phyloP scores from a whole-genome alignment of 345 rosid species.

The Camelina hispida region DNA sequence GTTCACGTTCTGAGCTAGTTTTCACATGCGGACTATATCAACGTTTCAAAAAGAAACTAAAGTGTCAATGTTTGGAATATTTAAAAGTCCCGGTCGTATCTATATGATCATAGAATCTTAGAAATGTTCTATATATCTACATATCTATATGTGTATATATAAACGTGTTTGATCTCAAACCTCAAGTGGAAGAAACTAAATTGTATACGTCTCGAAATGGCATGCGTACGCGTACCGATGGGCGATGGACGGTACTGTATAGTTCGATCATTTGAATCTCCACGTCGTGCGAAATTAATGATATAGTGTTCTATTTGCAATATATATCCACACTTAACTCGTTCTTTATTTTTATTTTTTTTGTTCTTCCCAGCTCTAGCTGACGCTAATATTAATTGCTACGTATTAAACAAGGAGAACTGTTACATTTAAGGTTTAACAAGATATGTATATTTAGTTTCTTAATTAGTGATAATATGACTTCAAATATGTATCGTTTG shows the following conservation, averaged over 20 bases:
- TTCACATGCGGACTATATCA: no score
- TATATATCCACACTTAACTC: conserved; percentile 16
- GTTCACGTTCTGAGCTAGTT: neutral
- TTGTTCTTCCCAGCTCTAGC: neutral
- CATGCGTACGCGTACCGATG: conserved; percentile 44
- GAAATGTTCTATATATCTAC: neutral
- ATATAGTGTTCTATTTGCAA: conserved; percentile 14
- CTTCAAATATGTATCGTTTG: neutral
- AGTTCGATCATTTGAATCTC: neutral
- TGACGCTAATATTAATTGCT: neutral
- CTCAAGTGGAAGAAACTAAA: conserved; percentile 32
- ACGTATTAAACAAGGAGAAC: neutral
- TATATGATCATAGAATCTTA: conserved; percentile 9
- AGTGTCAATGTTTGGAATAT: neutral
- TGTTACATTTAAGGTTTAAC: neutral
- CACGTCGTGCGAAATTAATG: conserved; percentile 16
- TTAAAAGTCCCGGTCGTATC: neutral
- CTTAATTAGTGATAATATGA: neutral
- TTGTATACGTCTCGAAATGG: conserved; percentile 42
- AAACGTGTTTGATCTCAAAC: conserved; percentile 36
- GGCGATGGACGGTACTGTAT: neutral
- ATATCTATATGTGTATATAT: neutral
- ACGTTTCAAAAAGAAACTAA: neutral
- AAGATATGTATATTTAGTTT: neutral
- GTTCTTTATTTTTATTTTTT: neutral